Evolutionary conservation across 768 basidiomycete species (phyloP).

Genomic region (Cyclocybe aegerita): DNA sequence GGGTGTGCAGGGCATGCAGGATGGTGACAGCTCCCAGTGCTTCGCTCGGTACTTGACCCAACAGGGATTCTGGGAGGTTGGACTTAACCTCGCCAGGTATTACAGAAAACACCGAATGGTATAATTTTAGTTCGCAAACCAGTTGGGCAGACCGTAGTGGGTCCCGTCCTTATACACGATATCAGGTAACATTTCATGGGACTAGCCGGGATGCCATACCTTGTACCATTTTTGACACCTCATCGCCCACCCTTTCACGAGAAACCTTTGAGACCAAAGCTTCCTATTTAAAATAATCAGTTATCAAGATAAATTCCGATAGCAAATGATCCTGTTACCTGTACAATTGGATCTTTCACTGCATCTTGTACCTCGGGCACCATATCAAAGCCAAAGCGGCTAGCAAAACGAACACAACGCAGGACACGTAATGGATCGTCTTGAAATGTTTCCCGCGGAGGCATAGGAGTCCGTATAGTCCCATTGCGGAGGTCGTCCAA

Average conservation of each 20-base stretch:
- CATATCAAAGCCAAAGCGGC: slow-evolving; percentile 82
- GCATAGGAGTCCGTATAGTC: slow-evolving; percentile 83
- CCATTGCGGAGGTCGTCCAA: slow-evolving; percentile 79
- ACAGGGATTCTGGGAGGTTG: slow-evolving; percentile 41
- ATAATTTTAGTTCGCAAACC: slow-evolving; percentile 74
- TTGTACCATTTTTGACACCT: slow-evolving; percentile 92
- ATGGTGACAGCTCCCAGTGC: slow-evolving; percentile 60
- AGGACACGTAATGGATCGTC: slow-evolving; percentile 96
- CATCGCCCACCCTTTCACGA: slow-evolving; percentile 88
- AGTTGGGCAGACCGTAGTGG: slow-evolving; percentile 73
- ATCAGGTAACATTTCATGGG: not conserved
- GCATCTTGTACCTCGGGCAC: slow-evolving; percentile 66
- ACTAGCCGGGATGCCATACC: slow-evolving; percentile 37
- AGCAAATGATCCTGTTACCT: slow-evolving; percentile 39
- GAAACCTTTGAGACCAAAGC: slow-evolving; percentile 80
- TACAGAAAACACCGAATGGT: slow-evolving; percentile 59
- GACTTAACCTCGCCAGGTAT: slow-evolving; percentile 45
- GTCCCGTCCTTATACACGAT: slow-evolving; percentile 54
- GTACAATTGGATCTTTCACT: slow-evolving; percentile 59
- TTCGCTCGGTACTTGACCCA: slow-evolving; percentile 30
- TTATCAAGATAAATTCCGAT: not conserved
- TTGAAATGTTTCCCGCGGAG: slow-evolving; percentile 83
- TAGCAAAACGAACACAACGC: slow-evolving; percentile 88
- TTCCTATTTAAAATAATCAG: slow-evolving; percentile 37
- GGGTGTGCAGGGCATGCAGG: slow-evolving; percentile 48